Evolutionary conservation across 805 yeast genomes (phyloP), one percentile per base, ranked within the genome.

Genomic region (Hyphopichia homilentoma): DNA sequence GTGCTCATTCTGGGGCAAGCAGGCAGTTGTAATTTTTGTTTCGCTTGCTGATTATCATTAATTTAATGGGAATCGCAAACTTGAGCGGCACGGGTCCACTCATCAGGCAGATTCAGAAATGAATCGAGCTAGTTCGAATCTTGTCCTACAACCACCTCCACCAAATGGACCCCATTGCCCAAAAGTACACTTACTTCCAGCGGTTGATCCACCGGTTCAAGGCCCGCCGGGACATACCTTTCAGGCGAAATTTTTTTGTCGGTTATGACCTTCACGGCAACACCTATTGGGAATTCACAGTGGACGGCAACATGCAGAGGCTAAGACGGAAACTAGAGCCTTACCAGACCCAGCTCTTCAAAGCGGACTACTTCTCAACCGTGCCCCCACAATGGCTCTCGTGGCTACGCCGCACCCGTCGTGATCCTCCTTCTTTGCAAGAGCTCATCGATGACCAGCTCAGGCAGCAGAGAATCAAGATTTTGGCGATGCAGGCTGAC

Each of bases 181-280:
- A 59, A 15, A 65, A 75, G 36, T 66, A 78, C 25, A 65, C 82
- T 1, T 52, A 65, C 4, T 65, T 71, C 62, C 74, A 67, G 49
- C 72, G 73, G 29, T 35, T 75, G 0, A 61, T 69, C 34, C 72
- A 74, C 54, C 63, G 65, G 43, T 84, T 80, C 77, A 73, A 70
- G 45, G 70, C 88, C 0, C 54, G 82, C 4, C 58, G 80, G 27
- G 71, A 65, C 27, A 68, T 84, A 3, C 95, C 95, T 0, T 78
- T 84, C 53, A 68, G 94, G 25, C 70, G 69, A 34, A 70, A 68
- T 50, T 84, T 79, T 62, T 84, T 84, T 45, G 67, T 79, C 7
- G 84, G 87, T 2, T 84, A 83, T 49, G 95, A 85, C 49, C 64
- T 86, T n/a, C 78, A 77, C 24, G 95, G 93, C 2, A 85, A 85